Percentiles rank a stretch among this genome's conserved stretches.
Evolutionary conservation across 2,329 filamentous ascomycete genomes (phyloP).

Genomic region (Sclerotinia subarctica): DNA sequence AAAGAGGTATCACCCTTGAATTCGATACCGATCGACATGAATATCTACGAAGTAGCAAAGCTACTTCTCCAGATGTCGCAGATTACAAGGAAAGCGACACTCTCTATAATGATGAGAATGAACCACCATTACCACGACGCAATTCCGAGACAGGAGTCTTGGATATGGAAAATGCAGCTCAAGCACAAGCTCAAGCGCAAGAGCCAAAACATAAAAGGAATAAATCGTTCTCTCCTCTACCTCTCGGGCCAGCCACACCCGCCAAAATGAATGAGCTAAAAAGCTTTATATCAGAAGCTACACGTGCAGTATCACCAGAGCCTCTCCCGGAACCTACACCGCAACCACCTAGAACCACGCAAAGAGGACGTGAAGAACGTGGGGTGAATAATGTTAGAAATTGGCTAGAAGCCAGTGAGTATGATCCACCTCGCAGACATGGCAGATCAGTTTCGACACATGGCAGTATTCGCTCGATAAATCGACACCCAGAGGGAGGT

Average conservation of each 20-base stretch:
- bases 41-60: conserved; percentile 17
- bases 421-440: conserved; percentile 24
- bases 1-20: conserved; percentile 70
- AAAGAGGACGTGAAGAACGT: conserved; percentile 22
- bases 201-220: conserved; percentile 25
- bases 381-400: conserved; percentile 27
- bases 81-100: conserved; percentile 23
- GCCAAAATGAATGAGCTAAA: conserved; percentile 16
- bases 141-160: conserved; percentile 39
- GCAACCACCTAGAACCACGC: conserved; percentile 19
- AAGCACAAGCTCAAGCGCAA: conserved; percentile 16
- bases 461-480: conserved; percentile 30
- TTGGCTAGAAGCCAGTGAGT: conserved; percentile 30
- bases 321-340: conserved; percentile 4
- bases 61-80: background rate
- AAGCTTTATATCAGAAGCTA: conserved; percentile 24
- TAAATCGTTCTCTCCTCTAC: conserved; percentile 29
- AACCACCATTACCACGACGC: conserved; percentile 29
- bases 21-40: conserved; percentile 44
- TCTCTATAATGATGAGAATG: conserved; percentile 24
- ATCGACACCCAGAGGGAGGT: conserved; percentile 26
- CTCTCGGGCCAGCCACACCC: conserved; percentile 18
- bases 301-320: conserved; percentile 16
- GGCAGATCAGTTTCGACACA: conserved; percentile 34
- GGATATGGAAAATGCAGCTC: conserved; percentile 28